Conservation (phyloP, 2,329 filamentous ascomycete species). For the Paecilomyces dactylethromorphus region DNA sequence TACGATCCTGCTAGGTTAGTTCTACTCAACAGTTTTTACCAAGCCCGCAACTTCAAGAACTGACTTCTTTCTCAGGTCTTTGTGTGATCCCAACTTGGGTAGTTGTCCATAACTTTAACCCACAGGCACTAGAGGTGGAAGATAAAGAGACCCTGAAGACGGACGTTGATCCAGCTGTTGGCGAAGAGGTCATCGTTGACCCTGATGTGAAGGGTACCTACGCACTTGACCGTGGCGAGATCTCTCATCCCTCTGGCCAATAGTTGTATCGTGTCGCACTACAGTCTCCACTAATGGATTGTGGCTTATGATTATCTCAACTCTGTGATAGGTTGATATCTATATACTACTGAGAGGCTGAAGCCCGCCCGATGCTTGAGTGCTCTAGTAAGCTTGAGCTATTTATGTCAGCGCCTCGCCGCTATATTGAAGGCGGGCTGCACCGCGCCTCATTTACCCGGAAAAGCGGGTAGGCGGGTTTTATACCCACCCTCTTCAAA, state of each 20-base stretch:
- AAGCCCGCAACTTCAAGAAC: background rate
- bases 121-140: constrained; percentile 8
- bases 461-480: too few species aligned
- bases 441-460: too few species aligned
- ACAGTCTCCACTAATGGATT: too few species aligned
- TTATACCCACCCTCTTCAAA: too few species aligned
- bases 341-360: too few species aligned
- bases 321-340: too few species aligned
- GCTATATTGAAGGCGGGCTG: too few species aligned
- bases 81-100: constrained; percentile 21
- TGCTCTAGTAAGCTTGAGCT: too few species aligned
- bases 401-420: too few species aligned
- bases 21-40: background rate
- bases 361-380: too few species aligned
- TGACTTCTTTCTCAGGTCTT: constrained; percentile 9
- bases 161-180: background rate
- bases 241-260: background rate
- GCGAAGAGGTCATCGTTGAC: background rate
- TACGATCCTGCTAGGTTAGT: constrained; percentile 24
- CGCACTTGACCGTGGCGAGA: background rate
- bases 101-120: constrained; percentile 13
- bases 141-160: background rate
- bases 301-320: too few species aligned
- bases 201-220: background rate
- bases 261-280: background rate